Evolutionary conservation across 768 basidiomycete genomes (phyloP), one percentile per base, ranked within the genome.

Genomic region (Tephrocybe sp.): DNA sequence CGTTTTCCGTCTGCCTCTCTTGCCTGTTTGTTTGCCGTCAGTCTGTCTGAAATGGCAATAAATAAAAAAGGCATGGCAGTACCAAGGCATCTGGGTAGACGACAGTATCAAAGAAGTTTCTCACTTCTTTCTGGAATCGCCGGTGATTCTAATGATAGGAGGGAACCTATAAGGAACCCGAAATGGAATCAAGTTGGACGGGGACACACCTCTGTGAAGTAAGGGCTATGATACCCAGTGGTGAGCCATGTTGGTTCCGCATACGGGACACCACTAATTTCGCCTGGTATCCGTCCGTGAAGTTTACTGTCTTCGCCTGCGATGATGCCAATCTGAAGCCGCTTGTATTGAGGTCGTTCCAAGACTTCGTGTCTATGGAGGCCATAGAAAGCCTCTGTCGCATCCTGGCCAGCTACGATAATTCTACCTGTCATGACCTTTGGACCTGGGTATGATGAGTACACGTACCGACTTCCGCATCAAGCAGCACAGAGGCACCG

Each of bases 1-100:
- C 90, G 74, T 69, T 96, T 95, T 38, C 93, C 93, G 63, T 89
- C 89, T 55, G 86, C 88, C 72, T 97, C 94, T 56, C 86, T 83
- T 20, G 76, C 74, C 74, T 86, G 17, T 50, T n/a, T 4, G 33
- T 40, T 24, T 21, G 15, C 40, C 3, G 20, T 6, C 37, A 39
- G n/a, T 25, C 10, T 23, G 28, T 28, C 46, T 17, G 15, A 26
- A 12, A n/a, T 33, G 9, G 21, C 17, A 12, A 6, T 21, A 38
- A 15, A 4, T 3, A 2, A 28, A 15, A 34, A 15, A 18, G 11
- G 21, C 15, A 21, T 2, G 40, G 15, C 25, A 48, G n/a, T 55
- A 63, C 70, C 51, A 66, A 56, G 8, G 74, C 69, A 56, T 75
- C 82, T 1, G 79, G 82, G 38, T 72, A 76, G 28, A 91, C 68